Evolutionary conservation across 2,329 filamentous ascomycete species (phyloP), one percentile per base, ranked within the genome.

Genomic region (Talaromyces sp.): DNA sequence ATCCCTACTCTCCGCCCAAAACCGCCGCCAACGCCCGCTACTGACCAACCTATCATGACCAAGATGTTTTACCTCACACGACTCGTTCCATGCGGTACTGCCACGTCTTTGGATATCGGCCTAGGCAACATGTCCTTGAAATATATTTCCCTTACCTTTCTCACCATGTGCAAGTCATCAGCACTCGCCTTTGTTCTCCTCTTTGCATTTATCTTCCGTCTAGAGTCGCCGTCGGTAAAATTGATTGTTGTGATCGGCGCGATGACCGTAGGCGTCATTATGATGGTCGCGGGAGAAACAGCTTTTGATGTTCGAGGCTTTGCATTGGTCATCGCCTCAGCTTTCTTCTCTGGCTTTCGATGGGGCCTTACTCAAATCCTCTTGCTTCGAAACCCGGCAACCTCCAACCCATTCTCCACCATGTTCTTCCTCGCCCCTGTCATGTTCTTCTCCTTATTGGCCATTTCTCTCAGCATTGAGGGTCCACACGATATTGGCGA

Each of bases 121-220:
- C 78, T 99, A 61, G 94, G 94, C 64, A 99, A 99, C 72, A 96
- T 91, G 75, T 96, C 91, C 57, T 81, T 99, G 68, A 94, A 93
- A 75, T 97, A 95, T 74, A 97, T 99, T 68, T 92, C 91, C 48
- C 85, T 99, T 66, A 97, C 93, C 10, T 99, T 99, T 74, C 96
- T 96, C 77, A 99, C 94, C 62, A 97, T 99, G 94, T 97, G 94
- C 79, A 99, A 99, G 83, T 97, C 93, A 6, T 97, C 92, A 10
- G 91, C 93, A 17, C 84, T 99, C 24, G 92, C 91, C 51, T 99
- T 97, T 72, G 94, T 99, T 58, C 87, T 99, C 24, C 75, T 96
- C 54, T 99, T 99, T 72, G 94, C 94, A 64, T 96, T 99, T 71
- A 74, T 96, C 54, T 97, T 99, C 79, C 87, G 90, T 57, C 86